Evolutionary conservation across 106 monocot species (phyloP).

Genomic region (Dioscorea zingiberensis): DNA sequence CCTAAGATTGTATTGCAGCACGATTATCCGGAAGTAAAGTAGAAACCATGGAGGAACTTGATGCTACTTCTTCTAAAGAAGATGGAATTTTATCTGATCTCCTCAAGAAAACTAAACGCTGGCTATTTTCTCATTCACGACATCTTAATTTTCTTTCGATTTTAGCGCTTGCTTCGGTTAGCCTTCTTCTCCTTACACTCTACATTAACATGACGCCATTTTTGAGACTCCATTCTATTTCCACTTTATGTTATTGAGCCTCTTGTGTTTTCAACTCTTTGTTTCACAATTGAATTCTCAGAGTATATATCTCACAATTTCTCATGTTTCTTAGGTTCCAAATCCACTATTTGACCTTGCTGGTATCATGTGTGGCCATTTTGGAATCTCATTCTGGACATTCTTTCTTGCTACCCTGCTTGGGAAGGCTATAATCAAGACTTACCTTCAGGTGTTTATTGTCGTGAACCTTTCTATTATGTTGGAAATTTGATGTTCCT

Average conservation of each 20-base stretch:
- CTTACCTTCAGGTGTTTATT: conserved; percentile 65
- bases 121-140: conserved; percentile 71
- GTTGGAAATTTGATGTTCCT: not conserved
- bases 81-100: conserved; percentile 42
- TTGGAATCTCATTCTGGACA: conserved; percentile 81
- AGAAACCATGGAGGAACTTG: conserved; percentile 57
- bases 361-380: conserved; percentile 90
- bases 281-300: not conserved
- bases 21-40: conserved; percentile 60
- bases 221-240: not conserved
- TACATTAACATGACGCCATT: not conserved
- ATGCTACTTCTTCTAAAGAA: conserved; percentile 45
- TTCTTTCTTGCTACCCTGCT: conserved; percentile 81
- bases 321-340: conserved; percentile 46
- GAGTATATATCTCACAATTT: not conserved
- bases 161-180: conserved; percentile 89
- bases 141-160: conserved; percentile 75
- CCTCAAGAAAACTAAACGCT: conserved; percentile 51
- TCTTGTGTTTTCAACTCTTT: not conserved
- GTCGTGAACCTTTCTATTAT: not conserved
- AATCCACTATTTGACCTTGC: conserved; percentile 94
- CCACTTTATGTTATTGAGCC: not conserved
- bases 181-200: conserved; percentile 8
- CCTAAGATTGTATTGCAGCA: conserved; percentile 38
- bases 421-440: conserved; percentile 84